Conservation (phyloP, 192 early-diverging fungal species). For the Gaertneriomyces semiglobifer region DNA sequence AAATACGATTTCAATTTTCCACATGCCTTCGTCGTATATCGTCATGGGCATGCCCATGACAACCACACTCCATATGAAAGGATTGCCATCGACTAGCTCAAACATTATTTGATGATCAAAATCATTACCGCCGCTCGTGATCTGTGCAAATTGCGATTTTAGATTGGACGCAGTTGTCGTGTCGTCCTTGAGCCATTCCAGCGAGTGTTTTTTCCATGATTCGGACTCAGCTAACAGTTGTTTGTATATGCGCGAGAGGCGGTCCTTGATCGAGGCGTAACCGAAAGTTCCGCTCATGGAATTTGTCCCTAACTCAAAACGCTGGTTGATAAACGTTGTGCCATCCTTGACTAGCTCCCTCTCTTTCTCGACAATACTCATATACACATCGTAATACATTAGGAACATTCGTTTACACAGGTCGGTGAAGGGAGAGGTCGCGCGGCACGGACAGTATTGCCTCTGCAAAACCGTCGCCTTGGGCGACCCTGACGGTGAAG, state of each 20-base stretch:
- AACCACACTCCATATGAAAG: slow-evolving; percentile 57
- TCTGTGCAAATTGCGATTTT: slow-evolving; percentile 50
- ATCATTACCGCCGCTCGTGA: slow-evolving; percentile 40
- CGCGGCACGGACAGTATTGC: slow-evolving; percentile 38
- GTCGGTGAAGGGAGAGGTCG: slow-evolving; percentile 49
- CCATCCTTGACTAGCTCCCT: slow-evolving; percentile 45
- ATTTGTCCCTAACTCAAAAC: slow-evolving; percentile 54
- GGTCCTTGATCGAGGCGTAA: slow-evolving; percentile 31
- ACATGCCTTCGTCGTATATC: slow-evolving; percentile 16
- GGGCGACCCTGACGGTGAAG: too few species aligned
- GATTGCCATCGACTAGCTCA: slow-evolving; percentile 52
- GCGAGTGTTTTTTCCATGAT: slow-evolving; percentile 42
- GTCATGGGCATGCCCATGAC: slow-evolving; percentile 52
- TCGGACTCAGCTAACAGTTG: slow-evolving; percentile 45
- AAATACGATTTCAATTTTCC: slow-evolving; percentile 43
- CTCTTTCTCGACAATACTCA: slow-evolving; percentile 47
- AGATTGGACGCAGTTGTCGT: slow-evolving; percentile 54
- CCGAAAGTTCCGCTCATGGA: slow-evolving; percentile 47
- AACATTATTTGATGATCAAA: slow-evolving; percentile 44
- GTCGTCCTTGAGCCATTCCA: slow-evolving; percentile 45
- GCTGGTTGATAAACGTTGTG: background rate
- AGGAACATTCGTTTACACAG: slow-evolving; percentile 57
- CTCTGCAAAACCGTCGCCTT: background rate
- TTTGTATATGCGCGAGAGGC: slow-evolving; percentile 44
- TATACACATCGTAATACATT: slow-evolving; percentile 54